These are phyloP conservation scores for Diaporthe sp. DNA, from an alignment of 2,329 filamentous ascomycete genomes.

Conservation along the genomic window DNA sequence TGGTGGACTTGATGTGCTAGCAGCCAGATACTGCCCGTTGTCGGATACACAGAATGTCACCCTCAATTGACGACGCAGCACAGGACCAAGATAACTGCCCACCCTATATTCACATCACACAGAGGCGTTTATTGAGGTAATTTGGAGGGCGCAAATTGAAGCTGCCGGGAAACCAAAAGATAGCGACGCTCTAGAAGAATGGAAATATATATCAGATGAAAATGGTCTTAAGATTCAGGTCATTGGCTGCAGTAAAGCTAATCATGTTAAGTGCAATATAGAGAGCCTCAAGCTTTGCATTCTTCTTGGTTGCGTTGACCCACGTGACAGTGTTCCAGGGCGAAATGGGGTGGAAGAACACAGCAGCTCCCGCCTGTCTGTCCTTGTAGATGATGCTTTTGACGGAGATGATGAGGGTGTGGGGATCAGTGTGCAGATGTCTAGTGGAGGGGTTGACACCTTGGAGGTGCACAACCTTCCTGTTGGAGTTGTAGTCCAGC, in stretches of 20 bases:
- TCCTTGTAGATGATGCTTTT: background rate
- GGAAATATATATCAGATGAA: too few relatives aligned
- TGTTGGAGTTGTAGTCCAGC: background rate
- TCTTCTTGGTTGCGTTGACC: background rate
- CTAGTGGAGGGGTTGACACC: background rate
- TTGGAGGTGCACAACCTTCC: background rate
- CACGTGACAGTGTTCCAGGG: constrained; percentile 1
- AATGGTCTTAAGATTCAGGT: background rate
- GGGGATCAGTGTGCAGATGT: background rate
- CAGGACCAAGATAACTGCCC: too few relatives aligned
- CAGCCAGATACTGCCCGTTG: too few relatives aligned
- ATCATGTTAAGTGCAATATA: constrained; percentile 9
- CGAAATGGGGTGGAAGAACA: background rate
- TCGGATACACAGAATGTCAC: too few relatives aligned
- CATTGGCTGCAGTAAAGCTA: background rate
- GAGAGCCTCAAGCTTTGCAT: background rate
- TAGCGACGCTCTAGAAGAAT: too few relatives aligned
- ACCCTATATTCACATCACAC: too few relatives aligned
- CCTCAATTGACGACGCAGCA: too few relatives aligned
- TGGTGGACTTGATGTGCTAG: too few relatives aligned
- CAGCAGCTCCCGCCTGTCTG: background rate
- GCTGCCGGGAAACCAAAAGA: too few relatives aligned
- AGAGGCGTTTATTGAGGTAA: too few relatives aligned
- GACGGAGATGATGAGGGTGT: background rate
- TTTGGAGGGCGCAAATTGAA: too few relatives aligned